phyloP scores from a whole-genome alignment of 208 protist species.

The Trypanosoma theileri region DNA sequence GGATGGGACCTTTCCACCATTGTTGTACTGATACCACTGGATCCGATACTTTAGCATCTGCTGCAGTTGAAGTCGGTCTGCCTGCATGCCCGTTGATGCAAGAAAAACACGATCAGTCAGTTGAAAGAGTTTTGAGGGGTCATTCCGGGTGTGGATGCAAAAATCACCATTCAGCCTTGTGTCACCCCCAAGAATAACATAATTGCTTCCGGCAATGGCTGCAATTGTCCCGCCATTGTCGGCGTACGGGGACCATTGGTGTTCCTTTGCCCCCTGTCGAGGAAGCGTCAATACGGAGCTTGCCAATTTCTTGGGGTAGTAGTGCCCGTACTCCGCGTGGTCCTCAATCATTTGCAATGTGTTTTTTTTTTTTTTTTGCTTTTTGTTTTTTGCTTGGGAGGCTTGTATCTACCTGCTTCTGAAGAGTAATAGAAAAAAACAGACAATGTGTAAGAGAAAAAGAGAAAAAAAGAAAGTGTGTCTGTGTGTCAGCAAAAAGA shows the following conservation, averaged over 20 bases:
- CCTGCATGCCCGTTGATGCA: slow-evolving; percentile 96
- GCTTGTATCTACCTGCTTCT: not conserved
- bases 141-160: slow-evolving; percentile 94
- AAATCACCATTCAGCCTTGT: slow-evolving; percentile 97
- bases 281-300: slow-evolving; percentile 71
- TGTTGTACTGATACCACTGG: slow-evolving; percentile 95
- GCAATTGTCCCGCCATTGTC: slow-evolving; percentile 96
- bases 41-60: slow-evolving; percentile 93
- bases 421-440: not conserved
- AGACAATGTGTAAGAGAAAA: not conserved
- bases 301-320: slow-evolving; percentile 75
- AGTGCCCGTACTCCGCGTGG: slow-evolving; percentile 68
- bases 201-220: slow-evolving; percentile 96
- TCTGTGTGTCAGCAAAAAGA: too few relatives aligned
- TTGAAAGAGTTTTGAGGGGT: slow-evolving; percentile 93
- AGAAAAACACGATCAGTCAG: slow-evolving; percentile 93
- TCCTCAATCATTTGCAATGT: slow-evolving; percentile 75
- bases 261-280: slow-evolving; percentile 65
- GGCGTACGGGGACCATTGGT: slow-evolving; percentile 91
- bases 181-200: slow-evolving; percentile 96
- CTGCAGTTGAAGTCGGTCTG: slow-evolving; percentile 95
- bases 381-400: not conserved
- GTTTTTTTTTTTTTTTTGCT: not conserved
- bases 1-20: slow-evolving; percentile 88
- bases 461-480: too few relatives aligned